Evolutionary conservation across 2,329 filamentous ascomycete species (phyloP).

Genomic region (Ophiocordyceps camponoti-rufipedis): DNA sequence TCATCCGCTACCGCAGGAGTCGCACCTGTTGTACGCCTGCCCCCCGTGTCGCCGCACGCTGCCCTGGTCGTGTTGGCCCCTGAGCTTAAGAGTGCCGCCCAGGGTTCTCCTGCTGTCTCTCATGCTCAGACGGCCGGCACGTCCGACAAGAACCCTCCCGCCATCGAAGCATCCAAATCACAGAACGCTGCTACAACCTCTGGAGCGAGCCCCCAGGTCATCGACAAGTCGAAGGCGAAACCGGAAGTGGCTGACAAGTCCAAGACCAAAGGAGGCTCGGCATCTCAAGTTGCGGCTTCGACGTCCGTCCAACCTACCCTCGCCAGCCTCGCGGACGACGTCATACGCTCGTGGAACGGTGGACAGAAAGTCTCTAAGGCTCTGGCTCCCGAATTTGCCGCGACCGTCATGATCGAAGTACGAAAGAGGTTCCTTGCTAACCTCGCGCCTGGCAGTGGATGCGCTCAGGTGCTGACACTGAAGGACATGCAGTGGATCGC

Average conservation of each 20-base stretch:
- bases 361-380: conserved; percentile 45
- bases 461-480: conserved; percentile 42
- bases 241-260: not conserved
- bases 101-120: conserved; percentile 6
- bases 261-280: too few species aligned
- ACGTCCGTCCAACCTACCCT: conserved; percentile 30
- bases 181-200: too few species aligned
- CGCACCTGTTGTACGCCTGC: not conserved
- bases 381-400: conserved; percentile 49
- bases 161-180: too few species aligned
- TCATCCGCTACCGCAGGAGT: not conserved
- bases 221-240: too few species aligned
- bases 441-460: conserved; percentile 22
- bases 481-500: conserved; percentile 82
- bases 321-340: conserved; percentile 48
- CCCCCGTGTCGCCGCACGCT: not conserved
- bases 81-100: not conserved
- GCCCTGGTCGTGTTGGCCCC: not conserved
- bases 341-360: conserved; percentile 45
- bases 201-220: too few species aligned
- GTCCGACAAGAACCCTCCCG: too few species aligned
- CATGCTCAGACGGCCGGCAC: not conserved
- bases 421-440: conserved; percentile 48
- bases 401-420: conserved; percentile 50
- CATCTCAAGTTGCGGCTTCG: too few species aligned